A percentile compares a stretch with the other conserved stretches of the same genome.
Conservation (phyloP, 352 stramenopile genomes). For the Saprolegnia diclina region DNA sequence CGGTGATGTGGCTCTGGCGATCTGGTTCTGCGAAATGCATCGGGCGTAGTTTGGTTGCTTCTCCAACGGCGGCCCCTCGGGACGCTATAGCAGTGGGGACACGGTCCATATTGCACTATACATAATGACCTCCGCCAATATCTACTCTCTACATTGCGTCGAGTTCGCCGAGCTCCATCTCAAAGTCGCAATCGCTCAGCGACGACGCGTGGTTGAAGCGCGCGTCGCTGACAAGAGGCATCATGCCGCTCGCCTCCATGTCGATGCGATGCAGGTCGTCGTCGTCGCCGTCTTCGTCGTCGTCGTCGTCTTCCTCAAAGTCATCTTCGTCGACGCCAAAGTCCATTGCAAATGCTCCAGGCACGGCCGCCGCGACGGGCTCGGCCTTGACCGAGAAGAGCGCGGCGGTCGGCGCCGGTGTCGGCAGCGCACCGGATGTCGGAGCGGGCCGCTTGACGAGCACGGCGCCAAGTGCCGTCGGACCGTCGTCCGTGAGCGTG, state of each 20-base stretch:
- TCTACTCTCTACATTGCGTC: slow-evolving; percentile 9
- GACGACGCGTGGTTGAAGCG: slow-evolving; percentile 5
- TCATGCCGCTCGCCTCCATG: slow-evolving; percentile 9
- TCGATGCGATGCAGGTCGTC: slow-evolving; percentile 3
- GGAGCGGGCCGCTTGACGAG: not conserved
- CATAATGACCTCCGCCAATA: too few species aligned
- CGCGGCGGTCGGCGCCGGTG: not conserved
- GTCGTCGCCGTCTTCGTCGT: slow-evolving; percentile 19
- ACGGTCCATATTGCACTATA: too few species aligned
- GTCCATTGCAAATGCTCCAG: slow-evolving; percentile 8
- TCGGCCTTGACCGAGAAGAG: slow-evolving; percentile 6
- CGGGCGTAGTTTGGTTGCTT: too few species aligned
- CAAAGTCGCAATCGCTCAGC: slow-evolving; percentile 27
- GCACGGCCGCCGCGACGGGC: not conserved
- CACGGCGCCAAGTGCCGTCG: not conserved
- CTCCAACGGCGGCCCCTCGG: too few species aligned
- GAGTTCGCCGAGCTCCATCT: slow-evolving; percentile 24
- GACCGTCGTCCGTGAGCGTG: slow-evolving; percentile 9
- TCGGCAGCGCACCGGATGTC: not conserved
- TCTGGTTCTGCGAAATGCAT: too few species aligned
- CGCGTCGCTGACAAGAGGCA: not conserved
- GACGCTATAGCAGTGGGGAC: too few species aligned
- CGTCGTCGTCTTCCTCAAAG: slow-evolving; percentile 8
- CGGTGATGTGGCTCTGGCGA: too few species aligned
- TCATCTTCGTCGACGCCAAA: slow-evolving; percentile 25